Evolutionary conservation across 768 basidiomycete species (phyloP), one percentile per base, ranked within the genome.

Genomic region (Lactarius vividus): DNA sequence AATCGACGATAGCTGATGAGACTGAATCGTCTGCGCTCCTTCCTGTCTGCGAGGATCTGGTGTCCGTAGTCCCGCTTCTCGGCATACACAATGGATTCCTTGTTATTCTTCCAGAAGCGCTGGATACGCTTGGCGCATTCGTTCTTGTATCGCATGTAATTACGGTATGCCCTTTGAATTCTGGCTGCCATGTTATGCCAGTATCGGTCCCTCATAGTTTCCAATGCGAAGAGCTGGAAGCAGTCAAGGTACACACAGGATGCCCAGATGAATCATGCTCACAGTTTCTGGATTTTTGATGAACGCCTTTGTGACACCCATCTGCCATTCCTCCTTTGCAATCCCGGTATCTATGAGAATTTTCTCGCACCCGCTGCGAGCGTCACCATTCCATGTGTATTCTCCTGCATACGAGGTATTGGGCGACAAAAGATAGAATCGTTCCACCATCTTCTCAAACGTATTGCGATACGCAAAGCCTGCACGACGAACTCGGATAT

Each of bases 181-280:
- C 97, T 89, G 29, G 79, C 85, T 0, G 97, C 97, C 97, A 99
- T 99, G 77, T 98, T 98, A 76, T 99, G 97, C 97, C 97, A 99
- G 77, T 98, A 99, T 61, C 92, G 87, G 75, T 99, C 97, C 59
- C 97, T 88, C 94, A 98, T 98, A 8, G 94, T 96, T 80, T 99
- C 97, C 63, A 99, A 80, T 15, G 96, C 97, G 75, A 99, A 99
- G 26, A 99, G 85, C 94, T 98, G 64, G 8, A 58, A 59, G 20
- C 6, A 4, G 29, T 70, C 54, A 61, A 64, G n/a, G 26, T 57
- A 23, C 37, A 6, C 33, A 28, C 28, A 28, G n/a, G 56, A 64
- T 37, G 39, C 57, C 7, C 61, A 59, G 23, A 10, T 33, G 11
- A 54, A 8, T 23, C 42, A 49, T 15, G 74, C 86, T 69, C 75